Evolutionary conservation across 495 filamentous ascomycete species (phyloP), one percentile per base, ranked within the genome.

Genomic region (Tuber brumale): DNA sequence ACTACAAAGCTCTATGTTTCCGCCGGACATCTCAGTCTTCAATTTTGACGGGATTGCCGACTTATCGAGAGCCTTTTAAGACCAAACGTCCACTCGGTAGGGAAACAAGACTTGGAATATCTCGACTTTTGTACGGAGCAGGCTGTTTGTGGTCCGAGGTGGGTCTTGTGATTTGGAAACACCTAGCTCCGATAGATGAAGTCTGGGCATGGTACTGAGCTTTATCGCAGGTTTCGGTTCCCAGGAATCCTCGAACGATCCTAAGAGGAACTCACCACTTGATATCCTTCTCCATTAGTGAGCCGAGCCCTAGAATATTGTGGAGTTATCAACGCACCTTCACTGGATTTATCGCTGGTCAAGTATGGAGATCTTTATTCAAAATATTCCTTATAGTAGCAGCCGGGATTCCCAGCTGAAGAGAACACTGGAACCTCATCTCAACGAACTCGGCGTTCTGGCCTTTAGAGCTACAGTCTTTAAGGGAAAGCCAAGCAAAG

Each of bases 291-390:
- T 57, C 21, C 1, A 31, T 66, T 18, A 10, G 12, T 31, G n/a
- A 66, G 27, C 57, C n/a, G n/a, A 66, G 12, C 57, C 10, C 10
- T 31, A 31, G n/a, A 3, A 31, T 31, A 31, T 31, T 66, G n/a
- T 66, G n/a, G n/a, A 31, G 57, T 18, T 27, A 18, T 18, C 57
- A 12, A 31, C 57, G n/a, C 57, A 66, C 9, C n/a, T 66, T 66
- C 57, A 66, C 57, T 66, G 18, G 27, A 31, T 66, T 21, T 31
- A 31, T 31, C 57, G 57, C n/a, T 16, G 23, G 57, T 39, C 61
- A 45, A 43, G 42, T 70, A 77, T 87, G 82, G 85, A 87, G 77
- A 84, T 88, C 44, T 87, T 84, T 70, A 74, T 88, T 42, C 70
- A 31, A 0, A 81, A 82, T 1, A 81, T 88, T n/a, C 86, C 86